Evolutionary conservation across 495 filamentous ascomycete genomes (phyloP).

Genomic region (Hyphodiscus hymeniophilus): DNA sequence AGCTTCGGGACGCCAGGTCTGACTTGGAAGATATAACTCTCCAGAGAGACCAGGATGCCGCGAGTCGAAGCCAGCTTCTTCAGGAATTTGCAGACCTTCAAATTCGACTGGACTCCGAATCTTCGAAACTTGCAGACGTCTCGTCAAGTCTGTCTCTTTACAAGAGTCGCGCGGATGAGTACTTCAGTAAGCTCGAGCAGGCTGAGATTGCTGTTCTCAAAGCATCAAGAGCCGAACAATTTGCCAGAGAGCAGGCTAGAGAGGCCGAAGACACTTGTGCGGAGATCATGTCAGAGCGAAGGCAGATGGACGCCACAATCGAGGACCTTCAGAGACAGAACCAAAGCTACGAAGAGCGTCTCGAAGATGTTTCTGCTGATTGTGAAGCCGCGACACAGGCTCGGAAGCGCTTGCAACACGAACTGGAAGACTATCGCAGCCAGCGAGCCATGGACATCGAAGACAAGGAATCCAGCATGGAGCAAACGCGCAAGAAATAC

Average conservation of each 20-base stretch:
- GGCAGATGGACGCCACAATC: conserved; percentile 77
- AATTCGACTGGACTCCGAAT: conserved; percentile 84
- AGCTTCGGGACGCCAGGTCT: conserved; percentile 74
- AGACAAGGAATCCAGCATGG: conserved; percentile 92
- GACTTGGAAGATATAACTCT: conserved; percentile 74
- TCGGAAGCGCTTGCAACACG: conserved; percentile 92
- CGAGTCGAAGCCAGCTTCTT: conserved; percentile 77
- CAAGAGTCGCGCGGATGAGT: conserved; percentile 90
- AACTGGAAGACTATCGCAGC: conserved; percentile 94
- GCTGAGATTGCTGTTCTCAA: conserved; percentile 94
- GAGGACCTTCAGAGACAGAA: conserved; percentile 88
- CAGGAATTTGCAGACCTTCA: conserved; percentile 92
- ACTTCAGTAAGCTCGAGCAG: conserved; percentile 95
- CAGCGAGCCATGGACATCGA: conserved; percentile 94
- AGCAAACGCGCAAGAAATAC: conserved; percentile 96
- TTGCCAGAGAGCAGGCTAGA: conserved; percentile 77
- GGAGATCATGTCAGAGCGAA: conserved; percentile 83
- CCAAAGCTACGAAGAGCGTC: conserved; percentile 79
- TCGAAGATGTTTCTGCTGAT: conserved; percentile 90
- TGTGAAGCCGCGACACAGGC: conserved; percentile 78
- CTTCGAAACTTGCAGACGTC: conserved; percentile 76
- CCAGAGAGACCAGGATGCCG: conserved; percentile 74
- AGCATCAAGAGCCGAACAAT: conserved; percentile 84
- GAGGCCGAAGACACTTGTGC: conserved; percentile 91
- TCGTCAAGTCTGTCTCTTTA: conserved; percentile 78